Percentiles rank a stretch among this genome's conserved stretches.
Conservation (phyloP, 805 yeast genomes). For the Naumovozyma dairenensis region DNA sequence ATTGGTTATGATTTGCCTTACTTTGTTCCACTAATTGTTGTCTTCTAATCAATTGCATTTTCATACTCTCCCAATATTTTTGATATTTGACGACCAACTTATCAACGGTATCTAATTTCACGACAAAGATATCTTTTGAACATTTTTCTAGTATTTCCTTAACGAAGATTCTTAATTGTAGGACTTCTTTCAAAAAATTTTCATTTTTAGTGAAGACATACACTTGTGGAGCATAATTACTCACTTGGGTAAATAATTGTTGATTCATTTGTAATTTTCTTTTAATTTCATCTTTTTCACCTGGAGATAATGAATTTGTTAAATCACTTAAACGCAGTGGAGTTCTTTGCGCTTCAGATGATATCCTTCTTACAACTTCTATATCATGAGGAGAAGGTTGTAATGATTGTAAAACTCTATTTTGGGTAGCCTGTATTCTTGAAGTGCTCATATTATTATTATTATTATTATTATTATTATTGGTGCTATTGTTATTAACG, state of each 20-base stretch:
- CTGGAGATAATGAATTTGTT: conserved; percentile 48
- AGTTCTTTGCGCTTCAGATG: conserved; percentile 58
- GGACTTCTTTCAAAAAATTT: conserved; percentile 64
- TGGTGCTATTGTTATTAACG: background rate
- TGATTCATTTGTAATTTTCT: conserved; percentile 38
- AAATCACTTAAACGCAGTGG: conserved; percentile 60
- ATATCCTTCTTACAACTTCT: conserved; percentile 48
- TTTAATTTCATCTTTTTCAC: conserved; percentile 53
- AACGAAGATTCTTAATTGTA: conserved; percentile 72
- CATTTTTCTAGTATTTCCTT: conserved; percentile 65
- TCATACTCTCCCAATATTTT: conserved; percentile 64
- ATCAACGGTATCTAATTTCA: conserved; percentile 62
- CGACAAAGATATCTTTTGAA: conserved; percentile 54
- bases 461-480: conserved; percentile 8
- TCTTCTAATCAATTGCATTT: conserved; percentile 42
- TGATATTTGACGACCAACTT: conserved; percentile 64
- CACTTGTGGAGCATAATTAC: conserved; percentile 69
- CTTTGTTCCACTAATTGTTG: conserved; percentile 32
- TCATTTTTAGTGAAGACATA: conserved; percentile 64
- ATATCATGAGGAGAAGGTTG: conserved; percentile 52
- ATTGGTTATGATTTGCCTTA: conserved; percentile 7
- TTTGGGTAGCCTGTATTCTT: conserved; percentile 10
- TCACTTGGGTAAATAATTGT: conserved; percentile 57
- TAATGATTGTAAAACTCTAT: conserved; percentile 17
- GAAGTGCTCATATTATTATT: conserved; percentile 17